A percentile compares a stretch with the other conserved stretches of the same genome.
Conservation (phyloP, 2,329 filamentous ascomycete species). For the Fusarium armeniacum region DNA sequence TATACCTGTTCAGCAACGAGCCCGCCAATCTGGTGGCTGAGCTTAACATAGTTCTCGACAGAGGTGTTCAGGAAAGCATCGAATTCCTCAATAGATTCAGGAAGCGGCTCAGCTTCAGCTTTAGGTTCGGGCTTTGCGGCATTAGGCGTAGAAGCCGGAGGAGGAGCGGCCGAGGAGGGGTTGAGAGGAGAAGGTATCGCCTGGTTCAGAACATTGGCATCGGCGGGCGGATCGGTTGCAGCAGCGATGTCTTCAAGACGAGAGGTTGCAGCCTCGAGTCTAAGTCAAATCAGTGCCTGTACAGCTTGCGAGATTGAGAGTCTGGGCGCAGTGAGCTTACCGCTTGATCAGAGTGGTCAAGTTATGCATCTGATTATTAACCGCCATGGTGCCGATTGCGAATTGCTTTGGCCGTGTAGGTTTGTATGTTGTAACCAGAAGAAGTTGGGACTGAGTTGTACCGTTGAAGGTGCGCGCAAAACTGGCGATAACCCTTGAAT, state of each 20-base stretch:
- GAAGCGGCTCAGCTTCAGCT: slow-evolving; percentile 73
- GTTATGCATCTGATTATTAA: slow-evolving; percentile 91
- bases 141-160: slow-evolving; percentile 56
- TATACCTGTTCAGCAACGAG: slow-evolving; percentile 84
- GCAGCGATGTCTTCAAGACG: slow-evolving; percentile 96
- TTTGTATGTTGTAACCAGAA: background rate
- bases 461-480: background rate
- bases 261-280: slow-evolving; percentile 96
- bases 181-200: slow-evolving; percentile 53
- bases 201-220: slow-evolving; percentile 61
- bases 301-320: background rate
- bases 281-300: slow-evolving; percentile 67
- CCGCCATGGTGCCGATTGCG: slow-evolving; percentile 70
- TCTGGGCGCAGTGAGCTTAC: slow-evolving; percentile 63
- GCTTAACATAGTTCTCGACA: slow-evolving; percentile 81
- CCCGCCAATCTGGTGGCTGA: slow-evolving; percentile 83
- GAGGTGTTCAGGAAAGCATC: slow-evolving; percentile 81
- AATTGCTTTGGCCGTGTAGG: background rate
- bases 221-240: slow-evolving; percentile 73
- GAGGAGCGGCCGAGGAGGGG: slow-evolving; percentile 51
- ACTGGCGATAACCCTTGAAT: slow-evolving; percentile 2
- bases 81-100: slow-evolving; percentile 88
- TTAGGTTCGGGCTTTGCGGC: slow-evolving; percentile 55
- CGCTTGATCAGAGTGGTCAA: slow-evolving; percentile 97
- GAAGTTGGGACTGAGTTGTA: background rate